Conservation (phyloP, 2,329 filamentous ascomycete genomes). For the Rhynchosporium agropyri region DNA sequence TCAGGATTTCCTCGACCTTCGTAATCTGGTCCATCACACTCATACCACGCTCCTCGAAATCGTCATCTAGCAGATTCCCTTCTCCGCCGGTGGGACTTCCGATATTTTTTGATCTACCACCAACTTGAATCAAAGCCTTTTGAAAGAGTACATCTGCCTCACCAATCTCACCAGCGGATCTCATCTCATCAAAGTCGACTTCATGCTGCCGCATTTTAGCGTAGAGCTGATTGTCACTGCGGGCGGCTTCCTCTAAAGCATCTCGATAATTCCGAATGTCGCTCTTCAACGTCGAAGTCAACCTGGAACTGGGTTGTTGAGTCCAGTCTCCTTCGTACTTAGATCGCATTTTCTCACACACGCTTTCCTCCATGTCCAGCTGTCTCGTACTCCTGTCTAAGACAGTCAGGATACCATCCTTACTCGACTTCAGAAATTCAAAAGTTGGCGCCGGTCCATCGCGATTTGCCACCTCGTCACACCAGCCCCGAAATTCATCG, state of each 20-base stretch:
- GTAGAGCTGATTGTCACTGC: slow-evolving; percentile 83
- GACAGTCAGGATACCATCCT: slow-evolving; percentile 69
- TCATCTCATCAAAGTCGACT: slow-evolving; percentile 92
- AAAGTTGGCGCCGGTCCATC: slow-evolving; percentile 79
- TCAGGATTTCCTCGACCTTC: slow-evolving; percentile 84
- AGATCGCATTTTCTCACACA: slow-evolving; percentile 98
- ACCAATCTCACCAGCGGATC: slow-evolving; percentile 80
- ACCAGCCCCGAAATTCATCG: slow-evolving; percentile 92
- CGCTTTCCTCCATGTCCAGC: slow-evolving; percentile 94
- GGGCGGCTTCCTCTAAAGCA: slow-evolving; percentile 84
- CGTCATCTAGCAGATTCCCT: slow-evolving; percentile 84
- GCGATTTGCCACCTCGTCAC: slow-evolving; percentile 85
- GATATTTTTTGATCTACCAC: slow-evolving; percentile 59
- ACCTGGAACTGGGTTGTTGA: slow-evolving; percentile 87
- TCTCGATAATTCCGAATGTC: slow-evolving; percentile 88
- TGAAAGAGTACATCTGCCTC: slow-evolving; percentile 90
- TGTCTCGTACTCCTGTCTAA: slow-evolving; percentile 84
- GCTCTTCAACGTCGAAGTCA: slow-evolving; percentile 83
- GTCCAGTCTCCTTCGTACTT: slow-evolving; percentile 97
- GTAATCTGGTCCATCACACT: slow-evolving; percentile 89
- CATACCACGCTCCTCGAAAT: slow-evolving; percentile 78
- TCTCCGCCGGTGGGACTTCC: slow-evolving; percentile 62
- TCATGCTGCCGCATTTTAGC: slow-evolving; percentile 85
- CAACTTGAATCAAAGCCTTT: slow-evolving; percentile 78
- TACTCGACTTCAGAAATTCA: slow-evolving; percentile 76